Evolutionary conservation across 176 grass and related monocot species (phyloP).

Genomic region (Juncus effusus): DNA sequence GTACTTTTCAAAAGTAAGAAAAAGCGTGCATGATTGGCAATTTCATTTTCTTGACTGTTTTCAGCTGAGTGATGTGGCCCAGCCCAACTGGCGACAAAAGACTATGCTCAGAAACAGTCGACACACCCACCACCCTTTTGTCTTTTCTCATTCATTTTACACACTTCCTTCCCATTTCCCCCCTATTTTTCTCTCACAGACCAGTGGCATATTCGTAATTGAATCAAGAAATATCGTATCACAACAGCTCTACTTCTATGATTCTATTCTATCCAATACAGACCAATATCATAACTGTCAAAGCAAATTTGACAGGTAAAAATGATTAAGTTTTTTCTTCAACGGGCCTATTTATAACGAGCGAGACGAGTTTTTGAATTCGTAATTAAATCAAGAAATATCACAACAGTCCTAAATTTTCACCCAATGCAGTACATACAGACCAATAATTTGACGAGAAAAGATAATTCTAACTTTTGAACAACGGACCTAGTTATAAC

Average conservation of each 20-base stretch:
- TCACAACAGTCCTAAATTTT: not conserved
- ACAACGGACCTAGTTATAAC: constrained; percentile 33
- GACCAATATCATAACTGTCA: not conserved
- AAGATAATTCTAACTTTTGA: constrained; percentile 20
- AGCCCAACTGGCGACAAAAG: constrained; percentile 5
- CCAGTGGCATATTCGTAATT: not conserved
- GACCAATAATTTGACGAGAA: not conserved
- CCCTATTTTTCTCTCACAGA: not conserved
- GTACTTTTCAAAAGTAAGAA: no score
- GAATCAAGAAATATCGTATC: constrained; percentile 5
- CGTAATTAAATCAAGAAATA: not conserved
- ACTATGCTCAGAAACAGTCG: constrained; percentile 20
- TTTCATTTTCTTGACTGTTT: constrained; percentile 22
- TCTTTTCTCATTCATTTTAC: constrained; percentile 21
- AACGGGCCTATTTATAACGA: not conserved
- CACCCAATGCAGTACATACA: no score
- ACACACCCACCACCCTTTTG: constrained; percentile 9
- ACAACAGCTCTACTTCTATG: not conserved
- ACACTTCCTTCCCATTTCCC: not conserved
- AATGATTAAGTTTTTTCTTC: not conserved
- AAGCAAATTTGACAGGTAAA: not conserved
- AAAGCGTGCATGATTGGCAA: no score
- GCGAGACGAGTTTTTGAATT: not conserved
- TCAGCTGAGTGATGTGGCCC: constrained; percentile 18
- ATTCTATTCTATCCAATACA: not conserved